A percentile compares a stretch with the other conserved stretches of the same genome.
Conservation (phyloP, 2,329 filamentous ascomycete species). For the Chlorencoelia australis region DNA sequence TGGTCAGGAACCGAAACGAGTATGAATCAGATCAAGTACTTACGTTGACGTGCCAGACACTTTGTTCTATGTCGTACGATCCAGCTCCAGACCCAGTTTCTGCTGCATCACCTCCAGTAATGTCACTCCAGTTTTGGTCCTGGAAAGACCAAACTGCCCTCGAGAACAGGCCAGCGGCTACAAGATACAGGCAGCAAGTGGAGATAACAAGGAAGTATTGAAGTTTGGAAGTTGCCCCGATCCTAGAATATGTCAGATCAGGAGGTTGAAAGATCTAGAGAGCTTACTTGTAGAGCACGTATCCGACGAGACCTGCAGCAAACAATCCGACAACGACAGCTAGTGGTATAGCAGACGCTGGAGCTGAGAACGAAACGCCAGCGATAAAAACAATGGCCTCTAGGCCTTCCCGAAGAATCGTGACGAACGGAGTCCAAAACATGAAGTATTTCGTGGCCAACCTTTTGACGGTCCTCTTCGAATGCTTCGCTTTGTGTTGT, state of each 20-base stretch:
- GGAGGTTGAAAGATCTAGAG: neutral
- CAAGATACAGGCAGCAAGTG: conserved; percentile 75
- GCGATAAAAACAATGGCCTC: conserved; percentile 82
- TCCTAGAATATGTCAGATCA: conserved; percentile 29
- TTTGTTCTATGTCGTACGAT: conserved; percentile 68
- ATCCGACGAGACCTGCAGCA: conserved; percentile 59
- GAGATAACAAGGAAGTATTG: conserved; percentile 75
- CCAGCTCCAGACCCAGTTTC: conserved; percentile 59
- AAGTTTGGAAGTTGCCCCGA: conserved; percentile 53
- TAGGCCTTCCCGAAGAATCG: conserved; percentile 75
- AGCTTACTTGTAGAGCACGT: conserved; percentile 64
- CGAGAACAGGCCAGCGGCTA: conserved; percentile 74
- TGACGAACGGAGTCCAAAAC: conserved; percentile 80
- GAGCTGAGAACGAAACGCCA: conserved; percentile 68
- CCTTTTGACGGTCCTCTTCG: conserved; percentile 40
- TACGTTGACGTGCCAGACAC: conserved; percentile 75
- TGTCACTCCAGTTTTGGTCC: conserved; percentile 49
- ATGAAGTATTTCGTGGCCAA: conserved; percentile 72
- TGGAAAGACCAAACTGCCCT: conserved; percentile 68
- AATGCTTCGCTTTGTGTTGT: conserved; percentile 30
- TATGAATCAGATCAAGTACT: conserved; percentile 25
- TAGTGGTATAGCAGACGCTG: conserved; percentile 67
- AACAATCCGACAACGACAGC: conserved; percentile 63
- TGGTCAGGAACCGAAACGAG: conserved; percentile 2
- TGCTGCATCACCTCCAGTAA: conserved; percentile 41